phyloP scores from a whole-genome alignment of 1,284 basidiomycete species.

The Malassezia japonica region DNA sequence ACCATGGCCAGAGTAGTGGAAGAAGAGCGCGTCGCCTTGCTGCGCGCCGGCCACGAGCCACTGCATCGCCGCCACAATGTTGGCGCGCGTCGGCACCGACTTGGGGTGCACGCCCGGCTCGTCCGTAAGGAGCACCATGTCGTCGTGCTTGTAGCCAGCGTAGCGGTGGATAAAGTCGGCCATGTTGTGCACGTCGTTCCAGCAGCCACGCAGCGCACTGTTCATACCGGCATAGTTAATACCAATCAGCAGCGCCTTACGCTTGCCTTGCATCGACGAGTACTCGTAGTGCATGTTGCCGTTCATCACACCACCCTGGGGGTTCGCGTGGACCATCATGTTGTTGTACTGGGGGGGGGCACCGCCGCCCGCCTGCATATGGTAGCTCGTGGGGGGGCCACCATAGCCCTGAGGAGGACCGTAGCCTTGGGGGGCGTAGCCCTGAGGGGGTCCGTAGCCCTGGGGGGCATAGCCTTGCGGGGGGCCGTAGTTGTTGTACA shows the following conservation, averaged over 20 bases:
- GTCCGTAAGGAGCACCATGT: constrained; percentile 48
- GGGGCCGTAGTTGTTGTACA: background rate
- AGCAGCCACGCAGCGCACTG: constrained; percentile 44
- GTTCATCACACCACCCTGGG: constrained; percentile 36
- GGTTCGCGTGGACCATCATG: constrained; percentile 28
- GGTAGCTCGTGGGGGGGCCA: constrained; percentile 25
- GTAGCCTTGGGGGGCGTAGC: constrained; percentile 22
- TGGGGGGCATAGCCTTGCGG: background rate
- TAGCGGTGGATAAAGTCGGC: constrained; percentile 38
- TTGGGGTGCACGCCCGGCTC: constrained; percentile 27
- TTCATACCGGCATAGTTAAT: constrained; percentile 43
- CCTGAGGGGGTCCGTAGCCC: constrained; percentile 19
- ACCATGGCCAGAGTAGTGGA: constrained; percentile 46
- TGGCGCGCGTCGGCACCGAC: constrained; percentile 44
- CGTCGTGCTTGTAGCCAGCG: constrained; percentile 42
- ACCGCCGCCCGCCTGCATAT: constrained; percentile 19
- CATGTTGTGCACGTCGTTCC: constrained; percentile 47
- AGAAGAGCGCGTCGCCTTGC: constrained; percentile 46
- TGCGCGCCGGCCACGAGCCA: constrained; percentile 43
- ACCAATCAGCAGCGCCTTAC: constrained; percentile 47
- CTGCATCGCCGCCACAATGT: constrained; percentile 46
- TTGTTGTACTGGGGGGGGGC: constrained; percentile 37
- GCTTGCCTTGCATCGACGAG: constrained; percentile 42
- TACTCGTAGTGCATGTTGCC: constrained; percentile 40
- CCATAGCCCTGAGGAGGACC: constrained; percentile 12